These are phyloP conservation scores for Margaritispora aquatica DNA, from an alignment of 495 filamentous ascomycete species.

Conservation along the genomic window DNA sequence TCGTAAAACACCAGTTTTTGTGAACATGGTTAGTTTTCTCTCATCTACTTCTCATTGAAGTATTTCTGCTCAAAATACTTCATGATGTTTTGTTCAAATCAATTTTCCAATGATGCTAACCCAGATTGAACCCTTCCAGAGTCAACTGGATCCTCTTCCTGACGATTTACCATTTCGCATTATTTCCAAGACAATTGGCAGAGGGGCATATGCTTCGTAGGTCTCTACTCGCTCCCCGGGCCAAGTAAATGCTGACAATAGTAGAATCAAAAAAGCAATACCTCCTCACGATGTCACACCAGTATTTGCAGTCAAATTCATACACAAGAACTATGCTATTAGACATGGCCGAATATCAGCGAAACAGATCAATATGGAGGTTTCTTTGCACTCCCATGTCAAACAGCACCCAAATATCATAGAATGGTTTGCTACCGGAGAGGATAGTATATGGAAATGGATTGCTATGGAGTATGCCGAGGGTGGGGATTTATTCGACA, in stretches of 20 bases:
- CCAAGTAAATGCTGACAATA: conserved; percentile 21
- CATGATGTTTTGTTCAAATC: not conserved
- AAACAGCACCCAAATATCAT: conserved; percentile 91
- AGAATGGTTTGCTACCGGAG: conserved; percentile 78
- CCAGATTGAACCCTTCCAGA: conserved; percentile 44
- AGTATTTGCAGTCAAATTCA: conserved; percentile 95
- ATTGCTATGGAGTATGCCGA: conserved; percentile 97
- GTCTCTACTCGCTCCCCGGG: conserved; percentile 22
- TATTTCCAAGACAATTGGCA: conserved; percentile 91
- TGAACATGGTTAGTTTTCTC: conserved; percentile 25
- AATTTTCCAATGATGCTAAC: conserved; percentile 31
- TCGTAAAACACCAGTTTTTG: not conserved
- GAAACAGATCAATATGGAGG: conserved; percentile 84
- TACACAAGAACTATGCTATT: conserved; percentile 91
- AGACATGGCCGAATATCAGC: conserved; percentile 81
- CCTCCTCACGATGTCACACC: conserved; percentile 62
- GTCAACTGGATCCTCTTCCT: conserved; percentile 83
- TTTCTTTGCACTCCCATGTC: conserved; percentile 79
- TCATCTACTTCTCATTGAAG: not conserved
- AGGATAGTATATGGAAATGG: conserved; percentile 90
- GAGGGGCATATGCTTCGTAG: conserved; percentile 95
- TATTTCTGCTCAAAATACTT: not conserved
- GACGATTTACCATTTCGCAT: conserved; percentile 85
- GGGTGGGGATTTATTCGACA: conserved; percentile 97
- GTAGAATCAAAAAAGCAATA: conserved; percentile 88